Conservation (phyloP, 2,329 filamentous ascomycete genomes). For the Cordyceps farinosa region DNA sequence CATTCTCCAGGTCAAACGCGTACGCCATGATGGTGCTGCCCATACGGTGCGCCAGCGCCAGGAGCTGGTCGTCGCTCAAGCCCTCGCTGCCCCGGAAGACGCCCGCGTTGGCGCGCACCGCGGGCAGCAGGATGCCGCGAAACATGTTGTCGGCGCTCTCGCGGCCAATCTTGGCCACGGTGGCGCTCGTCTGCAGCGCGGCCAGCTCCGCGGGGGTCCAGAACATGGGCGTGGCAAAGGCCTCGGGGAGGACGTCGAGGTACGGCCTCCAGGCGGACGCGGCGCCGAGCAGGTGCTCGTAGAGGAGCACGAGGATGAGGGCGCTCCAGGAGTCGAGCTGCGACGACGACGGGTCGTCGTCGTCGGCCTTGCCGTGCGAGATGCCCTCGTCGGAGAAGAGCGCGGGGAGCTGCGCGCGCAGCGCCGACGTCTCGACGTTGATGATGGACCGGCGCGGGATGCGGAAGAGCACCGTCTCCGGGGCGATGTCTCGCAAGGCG, state of each 20-base stretch:
- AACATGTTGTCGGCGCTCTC: constrained; percentile 69
- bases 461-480: constrained; percentile 75
- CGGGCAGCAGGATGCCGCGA: constrained; percentile 47
- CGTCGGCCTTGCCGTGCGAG: constrained; percentile 32
- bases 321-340: constrained; percentile 53
- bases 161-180: constrained; percentile 74
- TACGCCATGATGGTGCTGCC: constrained; percentile 90
- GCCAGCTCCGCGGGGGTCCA: constrained; percentile 70
- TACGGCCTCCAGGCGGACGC: constrained; percentile 73
- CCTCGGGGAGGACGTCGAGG: constrained; percentile 66
- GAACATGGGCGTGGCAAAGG: constrained; percentile 87
- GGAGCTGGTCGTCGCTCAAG: constrained; percentile 43
- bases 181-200: constrained; percentile 71
- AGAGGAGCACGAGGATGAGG: constrained; percentile 74
- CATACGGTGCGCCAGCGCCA: constrained; percentile 68
- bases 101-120: constrained; percentile 42
- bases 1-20: constrained; percentile 73
- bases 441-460: constrained; percentile 72
- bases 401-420: constrained; percentile 55
- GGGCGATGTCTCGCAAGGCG: constrained; percentile 63
- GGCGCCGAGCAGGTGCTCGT: constrained; percentile 60
- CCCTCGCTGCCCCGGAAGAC: constrained; percentile 39
- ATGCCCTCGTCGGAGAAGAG: constrained; percentile 43
- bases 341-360: constrained; percentile 31
- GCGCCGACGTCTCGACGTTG: constrained; percentile 66